Percentiles rank a stretch among this genome's conserved stretches.
Conservation (phyloP, 2,329 filamentous ascomycete species). For the Harringtonia aguacate region DNA sequence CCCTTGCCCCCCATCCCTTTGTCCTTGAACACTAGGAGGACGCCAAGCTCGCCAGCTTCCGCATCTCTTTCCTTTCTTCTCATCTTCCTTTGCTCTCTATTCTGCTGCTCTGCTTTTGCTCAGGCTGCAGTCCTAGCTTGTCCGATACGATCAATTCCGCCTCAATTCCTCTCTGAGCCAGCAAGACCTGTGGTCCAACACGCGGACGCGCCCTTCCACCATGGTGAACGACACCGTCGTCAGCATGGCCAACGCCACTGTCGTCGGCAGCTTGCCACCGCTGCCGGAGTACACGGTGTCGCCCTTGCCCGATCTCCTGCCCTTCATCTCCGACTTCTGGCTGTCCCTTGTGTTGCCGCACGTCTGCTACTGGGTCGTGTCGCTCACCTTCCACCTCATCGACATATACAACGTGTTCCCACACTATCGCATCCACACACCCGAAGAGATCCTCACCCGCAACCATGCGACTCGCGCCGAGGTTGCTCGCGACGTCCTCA, state of each 20-base stretch:
- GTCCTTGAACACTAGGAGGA: no score
- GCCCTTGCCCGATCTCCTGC: slow-evolving; percentile 59
- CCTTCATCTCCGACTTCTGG: slow-evolving; percentile 72
- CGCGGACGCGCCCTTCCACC: no score
- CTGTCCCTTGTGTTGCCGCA: slow-evolving; percentile 68
- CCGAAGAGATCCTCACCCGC: slow-evolving; percentile 76
- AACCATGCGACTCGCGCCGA: slow-evolving; percentile 81
- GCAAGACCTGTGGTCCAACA: no score
- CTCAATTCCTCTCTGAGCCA: no score
- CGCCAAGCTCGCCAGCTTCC: no score
- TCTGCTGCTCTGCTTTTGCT: neutral
- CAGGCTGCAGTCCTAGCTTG: neutral
- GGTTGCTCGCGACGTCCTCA: slow-evolving; percentile 78
- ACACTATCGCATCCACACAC: slow-evolving; percentile 88
- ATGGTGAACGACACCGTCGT: slow-evolving; percentile 30
- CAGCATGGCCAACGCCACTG: slow-evolving; percentile 40
- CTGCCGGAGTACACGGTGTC: slow-evolving; percentile 71
- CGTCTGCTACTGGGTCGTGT: slow-evolving; percentile 79
- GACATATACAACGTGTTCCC: slow-evolving; percentile 80
- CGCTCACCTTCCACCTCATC: slow-evolving; percentile 76
- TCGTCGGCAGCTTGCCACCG: slow-evolving; percentile 61
- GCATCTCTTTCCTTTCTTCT: neutral
- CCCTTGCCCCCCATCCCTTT: neutral
- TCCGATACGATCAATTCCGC: neutral
- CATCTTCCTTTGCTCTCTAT: neutral